Evolutionary conservation across 495 filamentous ascomycete genomes (phyloP).

Genomic region (Opeltia flavorubescens): DNA sequence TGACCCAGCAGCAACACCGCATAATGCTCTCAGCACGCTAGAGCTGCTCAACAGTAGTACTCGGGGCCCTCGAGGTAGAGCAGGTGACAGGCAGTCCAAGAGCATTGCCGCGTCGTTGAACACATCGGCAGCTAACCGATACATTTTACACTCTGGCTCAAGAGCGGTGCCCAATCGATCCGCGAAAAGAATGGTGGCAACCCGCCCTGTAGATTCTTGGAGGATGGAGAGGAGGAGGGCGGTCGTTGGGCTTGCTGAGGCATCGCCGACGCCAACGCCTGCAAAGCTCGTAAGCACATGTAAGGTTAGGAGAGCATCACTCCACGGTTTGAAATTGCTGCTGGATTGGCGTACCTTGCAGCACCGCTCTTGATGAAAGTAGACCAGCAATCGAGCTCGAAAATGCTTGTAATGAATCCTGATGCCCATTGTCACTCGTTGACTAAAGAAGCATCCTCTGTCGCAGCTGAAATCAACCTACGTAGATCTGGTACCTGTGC

Average conservation of each 20-base stretch:
- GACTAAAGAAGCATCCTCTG: constrained; percentile 10
- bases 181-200: constrained; percentile 87
- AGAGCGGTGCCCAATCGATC: constrained; percentile 74
- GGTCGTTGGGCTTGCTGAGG: constrained; percentile 68
- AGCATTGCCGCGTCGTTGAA: constrained; percentile 89
- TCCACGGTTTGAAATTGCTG: background rate
- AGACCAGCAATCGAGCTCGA: constrained; percentile 84
- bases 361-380: constrained; percentile 73
- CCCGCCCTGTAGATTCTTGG: constrained; percentile 69
- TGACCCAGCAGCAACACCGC: constrained; percentile 78
- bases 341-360: constrained; percentile 46
- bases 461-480: constrained; percentile 17
- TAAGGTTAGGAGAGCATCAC: no score
- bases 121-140: constrained; percentile 77
- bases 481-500: constrained; percentile 62
- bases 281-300: constrained; percentile 7
- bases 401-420: constrained; percentile 95
- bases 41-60: constrained; percentile 59
- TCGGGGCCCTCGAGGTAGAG: constrained; percentile 52
- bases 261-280: constrained; percentile 85
- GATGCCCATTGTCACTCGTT: background rate
- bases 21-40: constrained; percentile 67
- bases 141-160: constrained; percentile 89
- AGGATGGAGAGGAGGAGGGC: constrained; percentile 76
- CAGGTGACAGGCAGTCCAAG: constrained; percentile 74